Base-by-base conservation (phyloP, 2,329 filamentous ascomycete genomes). In the Eurotiales sp. region DNA sequence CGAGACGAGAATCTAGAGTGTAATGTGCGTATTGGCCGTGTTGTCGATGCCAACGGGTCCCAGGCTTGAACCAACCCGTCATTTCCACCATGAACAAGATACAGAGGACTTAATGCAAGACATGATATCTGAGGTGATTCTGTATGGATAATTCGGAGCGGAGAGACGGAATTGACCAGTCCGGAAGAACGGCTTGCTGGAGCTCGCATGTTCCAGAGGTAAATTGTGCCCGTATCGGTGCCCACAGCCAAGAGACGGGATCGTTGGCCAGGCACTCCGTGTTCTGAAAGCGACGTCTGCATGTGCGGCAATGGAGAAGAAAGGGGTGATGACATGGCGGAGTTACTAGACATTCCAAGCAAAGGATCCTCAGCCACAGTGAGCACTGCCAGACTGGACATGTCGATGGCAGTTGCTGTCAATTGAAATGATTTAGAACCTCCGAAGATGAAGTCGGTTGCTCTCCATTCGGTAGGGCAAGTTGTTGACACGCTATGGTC, bases 11-110 rank as follows among this genome's bases (percentile, higher is more conserved):
- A 90, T 12, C 87, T 84, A 2, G 90, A 89, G 64, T 95, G 91
- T 49, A 99, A 77, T 0, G 90, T 97, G 34, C 90, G 84, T 46
- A 97, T 80, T 0, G 93, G 89, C 17, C 86, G 83, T 15, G 79
- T 71, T 0, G 80, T 87, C 2, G 92, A 97, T 1, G 86, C 89
- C 42, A 99, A 75, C n/a, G 88, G 88, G 72, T 99, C 93, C 93
- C 93, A 99, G 5, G 90, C 88, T 68, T 97, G 93, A 4, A 96
- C 92, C 3, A 97, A 80, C 1, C 93, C 92, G 70, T 99, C 93
- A 59, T 88, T 96, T 22, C 93, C 93, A 45, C 93, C 93, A 66
- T 96, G 89, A 6, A 97, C 87, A 14, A 99, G 72, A 64, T 95
- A 95, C 14, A 99, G 75, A 1, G 90, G 87, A 1, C 90, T 90